These are phyloP conservation scores for Nannochloris sp. DNA, from an alignment of 139 green algal species.

Conservation along the genomic window DNA sequence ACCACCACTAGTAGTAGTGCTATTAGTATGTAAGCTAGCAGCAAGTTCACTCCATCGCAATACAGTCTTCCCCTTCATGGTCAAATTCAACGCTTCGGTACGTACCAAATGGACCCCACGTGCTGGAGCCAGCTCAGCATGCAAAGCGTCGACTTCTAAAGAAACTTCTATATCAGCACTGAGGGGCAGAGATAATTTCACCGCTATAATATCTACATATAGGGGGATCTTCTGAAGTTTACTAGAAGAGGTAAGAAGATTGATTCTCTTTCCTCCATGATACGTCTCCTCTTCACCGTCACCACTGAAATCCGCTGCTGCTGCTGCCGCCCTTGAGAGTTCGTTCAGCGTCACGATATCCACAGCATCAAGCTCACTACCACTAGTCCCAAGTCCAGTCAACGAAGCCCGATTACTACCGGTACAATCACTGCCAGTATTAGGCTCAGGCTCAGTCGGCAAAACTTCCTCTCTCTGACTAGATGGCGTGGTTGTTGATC, in stretches of 20 bases:
- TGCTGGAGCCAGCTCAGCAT: not conserved
- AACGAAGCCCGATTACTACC: not conserved
- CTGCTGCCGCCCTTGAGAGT: not conserved
- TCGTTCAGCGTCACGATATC: conserved; percentile 1
- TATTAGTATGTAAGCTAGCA: not conserved
- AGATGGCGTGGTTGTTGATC: not conserved
- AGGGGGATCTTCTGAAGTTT: not conserved
- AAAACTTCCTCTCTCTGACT: not conserved
- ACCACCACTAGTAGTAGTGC: conserved; percentile 6
- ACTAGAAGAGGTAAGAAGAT: not conserved
- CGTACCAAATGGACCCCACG: not conserved
- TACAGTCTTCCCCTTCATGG: not conserved
- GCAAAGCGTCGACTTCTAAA: not conserved
- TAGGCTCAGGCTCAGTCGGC: not conserved
- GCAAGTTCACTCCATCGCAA: not conserved
- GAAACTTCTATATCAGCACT: not conserved
- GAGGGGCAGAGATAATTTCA: not conserved
- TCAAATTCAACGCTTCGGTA: not conserved
- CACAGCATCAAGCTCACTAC: not conserved
- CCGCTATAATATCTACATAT: not conserved
- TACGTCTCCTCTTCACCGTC: not conserved
- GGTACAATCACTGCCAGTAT: not conserved
- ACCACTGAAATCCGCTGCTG: not conserved
- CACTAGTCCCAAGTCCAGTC: not conserved
- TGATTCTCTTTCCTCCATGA: too few species aligned